A percentile compares a stretch with the other conserved stretches of the same genome.
These are phyloP conservation scores for Eucalyptus erythrocorys DNA, from an alignment of 345 rosid genomes.

Conservation along the genomic window DNA sequence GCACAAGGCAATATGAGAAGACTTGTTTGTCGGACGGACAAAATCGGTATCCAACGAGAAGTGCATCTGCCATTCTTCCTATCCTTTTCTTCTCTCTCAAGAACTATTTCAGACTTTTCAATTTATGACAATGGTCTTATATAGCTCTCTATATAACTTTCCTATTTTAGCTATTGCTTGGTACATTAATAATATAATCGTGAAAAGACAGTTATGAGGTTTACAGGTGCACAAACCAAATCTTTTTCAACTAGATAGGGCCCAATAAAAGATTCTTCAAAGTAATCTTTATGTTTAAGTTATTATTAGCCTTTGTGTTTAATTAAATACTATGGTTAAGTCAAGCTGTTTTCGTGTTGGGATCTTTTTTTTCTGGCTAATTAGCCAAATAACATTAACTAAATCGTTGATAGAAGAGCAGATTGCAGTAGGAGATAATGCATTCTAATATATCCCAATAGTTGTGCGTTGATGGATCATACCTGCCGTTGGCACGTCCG, in stretches of 20 bases:
- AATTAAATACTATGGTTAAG: neutral
- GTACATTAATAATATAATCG: neutral
- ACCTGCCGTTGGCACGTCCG: neutral
- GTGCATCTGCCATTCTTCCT: neutral
- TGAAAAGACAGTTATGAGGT: no score
- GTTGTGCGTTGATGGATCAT: neutral
- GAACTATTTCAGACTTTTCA: neutral
- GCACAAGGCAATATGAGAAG: neutral
- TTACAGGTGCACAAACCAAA: neutral
- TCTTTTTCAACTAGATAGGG: neutral
- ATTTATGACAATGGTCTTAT: neutral
- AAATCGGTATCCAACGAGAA: rapidly evolving
- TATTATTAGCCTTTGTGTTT: neutral
- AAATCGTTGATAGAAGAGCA: neutral
- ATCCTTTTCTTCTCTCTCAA: neutral
- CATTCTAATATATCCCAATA: neutral
- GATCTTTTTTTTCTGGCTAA: neutral
- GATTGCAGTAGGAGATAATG: neutral
- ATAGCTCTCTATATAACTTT: neutral
- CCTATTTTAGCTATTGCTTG: neutral
- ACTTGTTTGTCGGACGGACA: rapidly evolving
- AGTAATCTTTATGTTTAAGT: neutral
- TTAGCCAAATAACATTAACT: no score
- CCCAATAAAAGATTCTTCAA: neutral
- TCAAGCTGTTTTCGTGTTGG: neutral